phyloP scores from a whole-genome alignment of 2,329 filamentous ascomycete genomes.

The Penicillium sp. region DNA sequence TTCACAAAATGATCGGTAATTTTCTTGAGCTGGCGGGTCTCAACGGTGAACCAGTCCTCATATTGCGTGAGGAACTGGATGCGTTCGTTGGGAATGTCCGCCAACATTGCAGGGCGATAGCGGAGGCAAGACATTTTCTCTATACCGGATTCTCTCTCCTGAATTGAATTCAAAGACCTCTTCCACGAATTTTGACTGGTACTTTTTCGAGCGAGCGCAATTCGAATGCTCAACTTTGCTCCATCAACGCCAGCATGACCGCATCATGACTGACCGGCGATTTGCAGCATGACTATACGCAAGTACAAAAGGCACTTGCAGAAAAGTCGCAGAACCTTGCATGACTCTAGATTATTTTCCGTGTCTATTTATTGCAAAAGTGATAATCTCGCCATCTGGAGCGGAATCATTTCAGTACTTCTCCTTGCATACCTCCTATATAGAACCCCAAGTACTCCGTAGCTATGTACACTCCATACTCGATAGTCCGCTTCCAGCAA shows the following conservation, averaged over 20 bases:
- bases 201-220: neutral
- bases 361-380: too few relatives aligned
- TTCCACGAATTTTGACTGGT: neutral
- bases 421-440: neutral
- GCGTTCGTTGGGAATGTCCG: slow-evolving; percentile 67
- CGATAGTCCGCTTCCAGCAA: neutral
- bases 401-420: too few relatives aligned
- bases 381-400: too few relatives aligned
- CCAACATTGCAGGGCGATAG: slow-evolving; percentile 20
- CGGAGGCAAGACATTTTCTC: slow-evolving; percentile 17
- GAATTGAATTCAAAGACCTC: neutral
- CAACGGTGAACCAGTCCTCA: slow-evolving; percentile 75
- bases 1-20: slow-evolving; percentile 83
- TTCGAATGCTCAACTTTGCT: slow-evolving; percentile 1
- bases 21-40: slow-evolving; percentile 72
- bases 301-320: neutral
- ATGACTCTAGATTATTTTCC: too few relatives aligned
- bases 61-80: slow-evolving; percentile 71
- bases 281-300: neutral
- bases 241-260: slow-evolving; percentile 21
- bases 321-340: neutral
- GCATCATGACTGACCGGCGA: slow-evolving; percentile 13
- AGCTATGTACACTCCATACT: too few relatives aligned
- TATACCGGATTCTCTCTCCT: neutral
- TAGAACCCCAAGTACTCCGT: neutral